Base-by-base conservation (phyloP, 192 early-diverging fungal genomes). In the Podila verticillata region DNA sequence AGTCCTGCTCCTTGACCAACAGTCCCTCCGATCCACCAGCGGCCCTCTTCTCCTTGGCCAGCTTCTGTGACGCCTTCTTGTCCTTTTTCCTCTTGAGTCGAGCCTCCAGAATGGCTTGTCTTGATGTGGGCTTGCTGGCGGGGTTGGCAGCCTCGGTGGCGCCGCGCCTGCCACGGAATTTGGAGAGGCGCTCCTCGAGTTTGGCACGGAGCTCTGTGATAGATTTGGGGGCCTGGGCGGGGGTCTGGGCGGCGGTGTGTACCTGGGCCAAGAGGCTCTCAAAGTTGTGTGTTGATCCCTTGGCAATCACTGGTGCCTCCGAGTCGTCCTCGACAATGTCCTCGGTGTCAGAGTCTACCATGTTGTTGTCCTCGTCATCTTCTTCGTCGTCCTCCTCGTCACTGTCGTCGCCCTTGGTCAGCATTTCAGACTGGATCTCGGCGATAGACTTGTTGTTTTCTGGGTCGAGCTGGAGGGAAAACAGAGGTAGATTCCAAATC, bases 51-150 rank as follows among this genome's bases (percentile, higher is more conserved):
- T 89, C 89, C 69, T 90, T 89, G 72, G 86, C 86, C 70, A 87
- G 83, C 72, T 91, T 88, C 32, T 81, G 61, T 39, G 86, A 82
- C 61, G 84, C 86, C 83, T 92, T 92, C 82, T 85, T 78, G 58
- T 87, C 84, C 83, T 89, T 87, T 86, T 91, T 88, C 74, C 86
- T 84, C 85, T 90, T 92, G 74, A 91, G 77, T 74, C 95, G 89
- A 78, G 86, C 91, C 67, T 95, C 89, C 57, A 95, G 80, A 71
- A 95, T 90, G 13, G 93, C 93, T 60, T 95, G 91, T 44, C 94
- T 83, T 57, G 87, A 88, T 22, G 81, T 78, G 13, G 89, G 85
- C 34, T 86, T 87, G 20, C 86, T 70, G 5, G 77, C 56, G 32
- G 86, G 87, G 61, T 73, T 80, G 48, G 48, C 60, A 29, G 62